Base-by-base conservation (phyloP, 2,329 filamentous ascomycete species). In the Tolypocladium pustulatum region DNA sequence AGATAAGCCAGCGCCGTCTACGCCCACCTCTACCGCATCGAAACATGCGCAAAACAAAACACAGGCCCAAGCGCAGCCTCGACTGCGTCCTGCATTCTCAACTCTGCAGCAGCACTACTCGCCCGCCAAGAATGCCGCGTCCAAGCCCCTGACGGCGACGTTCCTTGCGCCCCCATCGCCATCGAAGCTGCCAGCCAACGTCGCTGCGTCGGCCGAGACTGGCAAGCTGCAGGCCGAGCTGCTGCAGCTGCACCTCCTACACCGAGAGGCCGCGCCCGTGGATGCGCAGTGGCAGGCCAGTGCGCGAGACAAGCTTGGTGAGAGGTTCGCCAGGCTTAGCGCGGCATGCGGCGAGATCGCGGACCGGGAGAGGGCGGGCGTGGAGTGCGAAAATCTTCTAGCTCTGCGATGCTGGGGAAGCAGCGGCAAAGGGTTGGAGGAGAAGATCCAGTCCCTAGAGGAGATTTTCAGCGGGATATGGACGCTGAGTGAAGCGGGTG, bases 81-180 rank as follows among this genome's bases (percentile, higher is more conserved):
- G 72, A n/a, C 71, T 74, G 32, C 78, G 79, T 10, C 82, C 84
- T 0, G 73, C 78, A 54, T 88, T 88, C 70, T 81, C 77, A 54
- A 86, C 81, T 0, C 78, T 83, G 43, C 85, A 88, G 64, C 85
- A 88, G 64, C 84, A 88, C 71, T 88, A 82, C 72, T 86, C 83
- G 34, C 86, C 86, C 0, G 81, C 81, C 52, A 87, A 87, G 66
- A 76, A 75, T 4, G 72, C 77, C 10, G 78, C 81, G 0, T 82
- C 85, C 0, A 89, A 88, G 61, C 83, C 85, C 6, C 74, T 83
- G n/a, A 81, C 81, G 0, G 74, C 82, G 17, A 75, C 78, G 46
- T 80, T 77, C 70, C 78, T 86, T 52, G 81, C 81, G 22, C 81
- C 84, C 0, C 80, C 84, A 0, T 82, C 83, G 3, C 84, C 85